Evolutionary conservation across 768 basidiomycete genomes (phyloP).

Genomic region (Boletus rubropictus): DNA sequence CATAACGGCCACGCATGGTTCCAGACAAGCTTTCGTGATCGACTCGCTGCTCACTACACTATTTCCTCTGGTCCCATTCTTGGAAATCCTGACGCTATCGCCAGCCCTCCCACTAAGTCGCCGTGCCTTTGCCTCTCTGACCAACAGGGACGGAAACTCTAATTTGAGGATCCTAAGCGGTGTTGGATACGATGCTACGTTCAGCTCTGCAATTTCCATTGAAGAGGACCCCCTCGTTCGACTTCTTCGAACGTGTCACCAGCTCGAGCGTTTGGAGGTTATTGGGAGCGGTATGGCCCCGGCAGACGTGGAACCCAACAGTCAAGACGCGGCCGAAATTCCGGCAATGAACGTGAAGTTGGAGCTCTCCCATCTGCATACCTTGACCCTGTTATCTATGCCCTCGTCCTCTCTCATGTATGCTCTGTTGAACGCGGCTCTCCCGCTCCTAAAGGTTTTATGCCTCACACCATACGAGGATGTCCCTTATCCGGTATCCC

Average conservation of each 20-base stretch:
- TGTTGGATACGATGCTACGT: conserved; percentile 43
- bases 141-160: conserved; percentile 43
- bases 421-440: conserved; percentile 50
- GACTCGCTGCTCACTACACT: conserved; percentile 61
- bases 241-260: conserved; percentile 49
- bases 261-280: conserved; percentile 60
- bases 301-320: conserved; percentile 38
- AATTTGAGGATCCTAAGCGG: conserved; percentile 52
- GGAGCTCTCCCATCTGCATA: conserved; percentile 51
- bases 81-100: conserved; percentile 48
- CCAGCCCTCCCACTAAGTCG: conserved; percentile 56
- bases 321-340: conserved; percentile 16
- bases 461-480: conserved; percentile 73
- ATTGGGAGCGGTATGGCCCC: conserved; percentile 55
- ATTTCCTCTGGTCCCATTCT: conserved; percentile 64
- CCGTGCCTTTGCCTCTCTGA: conserved; percentile 48
- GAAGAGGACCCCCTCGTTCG: conserved; percentile 53
- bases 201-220: conserved; percentile 20
- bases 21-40: conserved; percentile 43
- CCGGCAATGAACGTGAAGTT: conserved; percentile 36
- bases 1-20: conserved; percentile 39
- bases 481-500: conserved; percentile 50
- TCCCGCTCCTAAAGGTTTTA: conserved; percentile 59
- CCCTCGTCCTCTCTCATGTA: conserved; percentile 59
- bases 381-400: conserved; percentile 59